These are phyloP conservation scores for Barnettozyma pratensis DNA, from an alignment of 805 yeast genomes.

Conservation along the genomic window DNA sequence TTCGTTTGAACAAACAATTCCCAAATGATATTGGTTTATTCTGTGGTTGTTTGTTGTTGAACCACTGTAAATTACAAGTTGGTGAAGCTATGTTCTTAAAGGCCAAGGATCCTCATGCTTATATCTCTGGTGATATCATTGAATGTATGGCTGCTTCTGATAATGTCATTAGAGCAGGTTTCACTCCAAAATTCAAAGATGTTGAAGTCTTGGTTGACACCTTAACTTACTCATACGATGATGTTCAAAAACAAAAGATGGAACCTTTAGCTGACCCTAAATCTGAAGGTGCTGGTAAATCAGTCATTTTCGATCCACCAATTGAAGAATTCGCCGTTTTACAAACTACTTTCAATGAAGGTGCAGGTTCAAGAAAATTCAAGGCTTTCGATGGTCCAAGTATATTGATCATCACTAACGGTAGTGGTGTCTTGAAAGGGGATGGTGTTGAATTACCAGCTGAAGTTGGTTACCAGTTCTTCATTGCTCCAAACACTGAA, in stretches of 20 bases:
- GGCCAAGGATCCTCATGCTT: conserved; percentile 98
- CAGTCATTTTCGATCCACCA: conserved; percentile 86
- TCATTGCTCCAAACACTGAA: conserved; percentile 72
- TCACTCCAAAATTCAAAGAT: conserved; percentile 99
- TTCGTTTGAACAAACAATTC: conserved; percentile 78
- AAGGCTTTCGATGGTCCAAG: conserved; percentile 81
- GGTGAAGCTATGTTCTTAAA: conserved; percentile 97
- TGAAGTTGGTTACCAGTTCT: conserved; percentile 74
- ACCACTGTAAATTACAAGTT: conserved; percentile 73
- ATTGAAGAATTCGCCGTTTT: conserved; percentile 95
- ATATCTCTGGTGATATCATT: conserved; percentile 93
- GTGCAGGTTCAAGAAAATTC: conserved; percentile 48
- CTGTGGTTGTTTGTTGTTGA: conserved; percentile 90
- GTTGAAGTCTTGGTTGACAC: conserved; percentile 82
- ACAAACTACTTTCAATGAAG: conserved; percentile 59
- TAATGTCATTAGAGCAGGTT: conserved; percentile 97
- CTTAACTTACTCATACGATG: conserved; percentile 85
- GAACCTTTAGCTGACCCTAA: conserved; percentile 44
- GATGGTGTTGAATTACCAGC: conserved; percentile 40
- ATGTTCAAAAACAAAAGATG: conserved; percentile 93
- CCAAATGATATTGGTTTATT: conserved; percentile 93
- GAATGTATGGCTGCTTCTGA: conserved; percentile 99
- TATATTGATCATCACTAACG: conserved; percentile 77
- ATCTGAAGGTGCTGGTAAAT: conserved; percentile 61
- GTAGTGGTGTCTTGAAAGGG: conserved; percentile 56